These are phyloP conservation scores for Plasmodium adleri DNA, from an alignment of 169 alveolate species.

Conservation along the genomic window DNA sequence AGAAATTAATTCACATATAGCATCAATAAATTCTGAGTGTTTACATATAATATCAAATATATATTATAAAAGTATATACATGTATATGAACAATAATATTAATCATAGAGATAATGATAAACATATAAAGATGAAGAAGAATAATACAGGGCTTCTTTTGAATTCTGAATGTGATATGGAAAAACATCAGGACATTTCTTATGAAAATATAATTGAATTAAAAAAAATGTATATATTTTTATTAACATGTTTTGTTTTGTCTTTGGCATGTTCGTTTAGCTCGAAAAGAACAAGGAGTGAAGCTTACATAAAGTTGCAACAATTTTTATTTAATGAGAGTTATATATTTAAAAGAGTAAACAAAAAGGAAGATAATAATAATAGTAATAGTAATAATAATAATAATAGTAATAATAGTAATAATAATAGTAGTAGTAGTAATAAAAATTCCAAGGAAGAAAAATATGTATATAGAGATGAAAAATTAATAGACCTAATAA, in stretches of 20 bases:
- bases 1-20: conserved; percentile 76
- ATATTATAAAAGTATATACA: conserved; percentile 74
- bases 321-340: conserved; percentile 75
- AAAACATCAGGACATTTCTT: not conserved
- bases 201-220: conserved; percentile 57
- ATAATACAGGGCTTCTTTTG: not conserved
- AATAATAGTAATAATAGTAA: not conserved
- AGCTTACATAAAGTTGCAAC: conserved; percentile 72
- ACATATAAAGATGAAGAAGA: not conserved
- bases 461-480: conserved; percentile 68
- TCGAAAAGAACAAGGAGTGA: conserved; percentile 76
- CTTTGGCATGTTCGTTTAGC: conserved; percentile 74
- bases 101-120: conserved; percentile 4
- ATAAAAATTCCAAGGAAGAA: conserved; percentile 30
- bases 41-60: conserved; percentile 75
- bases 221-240: conserved; percentile 71
- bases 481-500: conserved; percentile 71
- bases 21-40: conserved; percentile 76
- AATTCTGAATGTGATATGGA: too few species aligned
- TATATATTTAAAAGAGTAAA: conserved; percentile 59
- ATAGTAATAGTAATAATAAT: not conserved
- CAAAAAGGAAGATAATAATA: conserved; percentile 6
- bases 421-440: not conserved
- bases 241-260: conserved; percentile 69
- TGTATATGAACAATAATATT: conserved; percentile 61